These are phyloP conservation scores for Salvia rosmarinus DNA, from an alignment of 257 asterid species.

Conservation along the genomic window DNA sequence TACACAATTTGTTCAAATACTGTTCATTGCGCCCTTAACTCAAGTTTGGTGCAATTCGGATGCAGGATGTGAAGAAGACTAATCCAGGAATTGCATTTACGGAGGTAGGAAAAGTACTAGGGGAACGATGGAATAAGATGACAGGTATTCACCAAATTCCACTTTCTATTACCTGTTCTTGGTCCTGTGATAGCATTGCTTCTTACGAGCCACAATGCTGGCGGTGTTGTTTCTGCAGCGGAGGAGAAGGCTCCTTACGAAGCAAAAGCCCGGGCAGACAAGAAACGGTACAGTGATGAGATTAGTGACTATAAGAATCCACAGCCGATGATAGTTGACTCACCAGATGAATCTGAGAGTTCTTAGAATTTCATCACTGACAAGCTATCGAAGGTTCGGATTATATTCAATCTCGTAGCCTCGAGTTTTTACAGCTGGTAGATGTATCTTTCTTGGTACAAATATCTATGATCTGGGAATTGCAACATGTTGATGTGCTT, in stretches of 20 bases:
- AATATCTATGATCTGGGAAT: too few relatives aligned
- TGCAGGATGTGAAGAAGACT: slow-evolving; percentile 73
- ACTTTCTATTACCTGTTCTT: background rate
- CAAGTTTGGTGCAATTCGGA: background rate
- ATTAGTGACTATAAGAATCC: slow-evolving; percentile 69
- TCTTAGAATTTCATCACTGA: slow-evolving; percentile 30
- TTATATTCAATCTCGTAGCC: background rate
- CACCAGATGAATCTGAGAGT: slow-evolving; percentile 65
- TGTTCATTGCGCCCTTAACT: background rate
- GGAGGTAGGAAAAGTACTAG: slow-evolving; percentile 73
- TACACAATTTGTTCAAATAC: background rate
- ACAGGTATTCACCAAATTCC: slow-evolving; percentile 50
- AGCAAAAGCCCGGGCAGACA: slow-evolving; percentile 83
- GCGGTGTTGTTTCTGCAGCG: slow-evolving; percentile 45
- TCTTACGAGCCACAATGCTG: background rate
- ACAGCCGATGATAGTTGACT: slow-evolving; percentile 46
- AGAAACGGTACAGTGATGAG: slow-evolving; percentile 71
- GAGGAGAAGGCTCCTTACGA: slow-evolving; percentile 89
- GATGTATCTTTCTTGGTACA: background rate
- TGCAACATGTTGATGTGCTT: too few relatives aligned
- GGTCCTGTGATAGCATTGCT: background rate
- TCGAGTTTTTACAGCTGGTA: slow-evolving; percentile 9
- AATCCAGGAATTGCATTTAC: slow-evolving; percentile 80
- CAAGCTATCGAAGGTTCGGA: background rate
- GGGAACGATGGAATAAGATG: slow-evolving; percentile 87